Base-by-base conservation (phyloP, 2,329 filamentous ascomycete species). In the Alternaria tenuissima region DNA sequence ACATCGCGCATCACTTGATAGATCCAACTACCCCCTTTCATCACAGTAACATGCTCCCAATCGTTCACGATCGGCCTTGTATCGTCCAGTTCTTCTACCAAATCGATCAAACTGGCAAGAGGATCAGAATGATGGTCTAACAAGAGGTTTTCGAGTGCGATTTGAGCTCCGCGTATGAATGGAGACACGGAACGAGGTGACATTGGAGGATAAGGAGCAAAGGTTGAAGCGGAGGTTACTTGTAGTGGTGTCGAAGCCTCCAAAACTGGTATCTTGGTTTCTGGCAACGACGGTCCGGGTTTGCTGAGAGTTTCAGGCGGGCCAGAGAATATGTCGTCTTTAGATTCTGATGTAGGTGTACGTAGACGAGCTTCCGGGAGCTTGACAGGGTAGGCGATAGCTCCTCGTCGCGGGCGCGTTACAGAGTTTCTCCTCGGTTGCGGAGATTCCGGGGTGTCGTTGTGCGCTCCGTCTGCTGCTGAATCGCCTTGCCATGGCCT, bases 71-170 rank as follows among this genome's bases (percentile, higher is more conserved):
- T 51, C 9, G 62, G 62, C n/a, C 28, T 22, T 2, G 41, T 57
- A 7, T 48, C 55, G 1, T 59, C 52, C 7, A 64, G 38, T 1
- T 62, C 48, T 2, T 58, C 32, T 0, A 62, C 22, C 0, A 62
- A 7, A 1, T 49, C 54, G 1, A 47, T 51, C 18, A 61, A 14
- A 0, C 2, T 28, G 20, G 11, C 14, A 0, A 36, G 4, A 0
- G 52, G 43, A 7, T 49, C 18, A 3, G 39, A 32, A 2, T 32
- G 14, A 30, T 57, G 41, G n/a, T 64, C 59, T 2, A 28, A 22
- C 1, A 57, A 22, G 0, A 64, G 39, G 30, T 64, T 64, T 43
- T 57, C 53, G 1, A 64, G 41, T 0, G 62, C 59, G 20, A 64
- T 62, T 5, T 3, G 14, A 0, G 48, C 51, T 26, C 62, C 59